Percentiles rank a stretch among this genome's conserved stretches.
phyloP scores from a whole-genome alignment of 768 basidiomycete genomes.

The Tubosaeta sp. region DNA sequence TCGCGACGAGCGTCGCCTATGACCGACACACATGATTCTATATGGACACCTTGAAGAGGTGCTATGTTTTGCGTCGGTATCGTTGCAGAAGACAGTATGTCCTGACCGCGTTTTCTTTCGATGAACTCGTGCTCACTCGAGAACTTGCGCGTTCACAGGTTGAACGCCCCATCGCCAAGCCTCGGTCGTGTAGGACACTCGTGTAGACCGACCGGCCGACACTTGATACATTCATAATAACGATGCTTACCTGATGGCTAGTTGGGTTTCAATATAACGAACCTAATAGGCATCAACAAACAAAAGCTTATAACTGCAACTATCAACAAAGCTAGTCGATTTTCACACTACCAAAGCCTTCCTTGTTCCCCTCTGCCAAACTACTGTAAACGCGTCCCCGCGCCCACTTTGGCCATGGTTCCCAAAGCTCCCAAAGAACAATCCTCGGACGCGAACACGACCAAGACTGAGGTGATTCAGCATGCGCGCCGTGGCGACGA shows the following conservation, averaged over 20 bases:
- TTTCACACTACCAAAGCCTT: constrained; percentile 38
- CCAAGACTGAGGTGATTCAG: constrained; percentile 31
- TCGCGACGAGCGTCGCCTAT: background rate
- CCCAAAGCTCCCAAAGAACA: constrained; percentile 26
- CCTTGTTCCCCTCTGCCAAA: constrained; percentile 30
- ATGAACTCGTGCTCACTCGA: background rate
- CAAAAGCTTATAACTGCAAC: constrained; percentile 37
- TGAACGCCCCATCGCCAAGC: constrained; percentile 1
- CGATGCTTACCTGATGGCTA: constrained; percentile 32
- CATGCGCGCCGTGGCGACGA: constrained; percentile 7
- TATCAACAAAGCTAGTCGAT: constrained; percentile 36
- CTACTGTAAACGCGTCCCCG: constrained; percentile 25
- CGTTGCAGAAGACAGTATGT: constrained; percentile 1
- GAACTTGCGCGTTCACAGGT: constrained; percentile 6
- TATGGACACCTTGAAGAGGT: background rate
- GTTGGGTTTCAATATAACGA: constrained; percentile 36
- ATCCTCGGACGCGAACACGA: constrained; percentile 22
- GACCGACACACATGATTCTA: background rate
- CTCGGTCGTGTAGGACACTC: constrained; percentile 9
- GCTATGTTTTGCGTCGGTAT: background rate
- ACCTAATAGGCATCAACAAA: constrained; percentile 37
- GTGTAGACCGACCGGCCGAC: constrained; percentile 7
- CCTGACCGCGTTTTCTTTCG: background rate
- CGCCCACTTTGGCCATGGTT: constrained; percentile 17
- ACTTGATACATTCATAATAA: constrained; percentile 13